Base-by-base conservation (phyloP, 805 yeast genomes). In the Starmerella asiatica region DNA sequence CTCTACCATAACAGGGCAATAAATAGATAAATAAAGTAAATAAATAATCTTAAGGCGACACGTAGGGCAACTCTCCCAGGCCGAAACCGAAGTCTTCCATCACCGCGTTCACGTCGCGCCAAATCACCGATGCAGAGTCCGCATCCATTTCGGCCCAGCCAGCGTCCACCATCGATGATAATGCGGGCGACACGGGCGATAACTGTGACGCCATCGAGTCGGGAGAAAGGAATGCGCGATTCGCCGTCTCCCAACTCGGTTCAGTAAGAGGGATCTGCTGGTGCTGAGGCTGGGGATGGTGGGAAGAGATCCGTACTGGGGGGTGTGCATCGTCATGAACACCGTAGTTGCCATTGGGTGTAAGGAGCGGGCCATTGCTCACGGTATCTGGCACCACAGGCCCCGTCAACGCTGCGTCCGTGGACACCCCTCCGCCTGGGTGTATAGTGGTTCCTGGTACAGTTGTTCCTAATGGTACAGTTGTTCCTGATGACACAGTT, bases 71-170 rank as follows among this genome's bases (percentile, higher is more conserved):
- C 35, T 48, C 52, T 34, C 52, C 47, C 9, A 47, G 41, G 1
- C 52, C 52, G 42, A 84, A 84, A 4, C 94, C 95, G 60, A 83
- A 84, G 54, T 83, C 93, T 54, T 80, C 82, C 94, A 84, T 82
- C 42, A 84, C 80, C 35, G 82, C 68, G 48, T 83, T 93, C 21
- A 84, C 86, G 54, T 84, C 93, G 53, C 77, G 79, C 85, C 79
- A 77, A 18, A 75, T 61, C 49, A 44, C 36, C 11, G 40, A 29
- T 15, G 42, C 45, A 7, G 48, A 41, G 7, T 38, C 42, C 3
- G 45, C 33, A 20, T 35, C 49, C 33, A 44, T 33, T 5, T 29
- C 42, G 26, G 47, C 36, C 45, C 45, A 42, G 12, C 39, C 16
- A 5, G 29, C 38, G 17, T 42, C 45, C 12, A 42, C 36, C 35